Percentiles rank a stretch among this genome's conserved stretches.
phyloP scores from a whole-genome alignment of 2,329 filamentous ascomycete species.

The Scedosporium minutisporum region DNA sequence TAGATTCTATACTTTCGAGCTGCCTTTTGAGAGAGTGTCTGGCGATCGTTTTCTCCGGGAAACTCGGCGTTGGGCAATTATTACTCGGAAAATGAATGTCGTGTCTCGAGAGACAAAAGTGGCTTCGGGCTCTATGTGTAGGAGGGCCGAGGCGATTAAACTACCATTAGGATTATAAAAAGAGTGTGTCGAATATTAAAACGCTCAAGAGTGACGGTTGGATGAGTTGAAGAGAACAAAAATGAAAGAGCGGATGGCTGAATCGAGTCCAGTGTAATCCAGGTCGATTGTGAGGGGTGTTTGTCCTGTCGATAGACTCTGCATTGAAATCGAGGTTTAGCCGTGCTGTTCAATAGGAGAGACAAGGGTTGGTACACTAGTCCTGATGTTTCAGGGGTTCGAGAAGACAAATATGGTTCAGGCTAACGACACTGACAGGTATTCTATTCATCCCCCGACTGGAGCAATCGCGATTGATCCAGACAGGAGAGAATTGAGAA shows the following conservation, averaged over 20 bases:
- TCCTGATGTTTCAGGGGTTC: slow-evolving; percentile 1
- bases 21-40: slow-evolving; percentile 31
- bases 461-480: not conserved
- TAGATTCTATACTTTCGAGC: slow-evolving; percentile 12
- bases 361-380: slow-evolving; percentile 7
- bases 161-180: slow-evolving; percentile 15
- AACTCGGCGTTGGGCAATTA: slow-evolving; percentile 33
- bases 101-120: slow-evolving; percentile 13
- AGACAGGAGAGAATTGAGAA: not conserved
- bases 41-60: slow-evolving; percentile 40
- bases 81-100: slow-evolving; percentile 28
- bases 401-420: slow-evolving; percentile 13
- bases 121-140: slow-evolving; percentile 7
- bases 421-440: slow-evolving; percentile 10
- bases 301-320: slow-evolving; percentile 22
- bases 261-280: slow-evolving; percentile 23
- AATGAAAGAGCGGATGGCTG: slow-evolving; percentile 29
- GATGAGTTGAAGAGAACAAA: slow-evolving; percentile 33
- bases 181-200: slow-evolving; percentile 19
- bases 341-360: slow-evolving; percentile 12
- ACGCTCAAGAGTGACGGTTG: slow-evolving; percentile 48
- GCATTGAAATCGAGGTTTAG: slow-evolving; percentile 23
- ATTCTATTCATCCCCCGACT: not conserved
- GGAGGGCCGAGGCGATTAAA: slow-evolving; percentile 9
- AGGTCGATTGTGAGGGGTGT: not conserved